A percentile compares a stretch with the other conserved stretches of the same genome.
These are phyloP conservation scores for Xylaria scruposa DNA, from an alignment of 495 filamentous ascomycete species.

Conservation along the genomic window DNA sequence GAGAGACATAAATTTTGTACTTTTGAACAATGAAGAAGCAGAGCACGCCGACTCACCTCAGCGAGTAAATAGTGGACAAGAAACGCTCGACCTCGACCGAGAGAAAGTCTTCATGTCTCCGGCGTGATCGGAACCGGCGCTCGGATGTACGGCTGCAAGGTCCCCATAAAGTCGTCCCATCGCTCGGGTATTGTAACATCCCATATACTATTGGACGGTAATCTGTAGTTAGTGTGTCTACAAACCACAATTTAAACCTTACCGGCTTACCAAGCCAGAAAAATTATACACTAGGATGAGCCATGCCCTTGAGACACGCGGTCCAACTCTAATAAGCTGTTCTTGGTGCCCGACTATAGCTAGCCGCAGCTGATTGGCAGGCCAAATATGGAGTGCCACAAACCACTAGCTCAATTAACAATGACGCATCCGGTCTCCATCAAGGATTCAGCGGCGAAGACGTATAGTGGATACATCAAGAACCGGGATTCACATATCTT, in stretches of 20 bases:
- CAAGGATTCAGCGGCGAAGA: neutral
- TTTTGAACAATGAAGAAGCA: neutral
- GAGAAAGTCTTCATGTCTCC: constrained; percentile 2
- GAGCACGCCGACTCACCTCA: neutral
- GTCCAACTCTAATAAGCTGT: constrained; percentile 13
- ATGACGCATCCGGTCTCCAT: constrained; percentile 41
- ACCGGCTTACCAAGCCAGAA: constrained; percentile 14
- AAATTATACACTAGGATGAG: neutral
- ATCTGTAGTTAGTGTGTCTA: neutral
- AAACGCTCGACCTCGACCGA: neutral
- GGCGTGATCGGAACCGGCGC: neutral
- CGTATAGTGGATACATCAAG: neutral
- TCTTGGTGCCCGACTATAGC: constrained; percentile 21
- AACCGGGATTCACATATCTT: neutral
- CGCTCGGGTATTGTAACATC: neutral
- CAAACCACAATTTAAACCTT: neutral
- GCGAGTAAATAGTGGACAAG: neutral
- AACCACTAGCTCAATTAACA: constrained; percentile 33
- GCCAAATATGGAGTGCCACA: constrained; percentile 23
- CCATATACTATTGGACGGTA: neutral
- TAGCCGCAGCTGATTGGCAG: constrained; percentile 29
- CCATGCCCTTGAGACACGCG: constrained; percentile 22
- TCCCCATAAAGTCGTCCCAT: constrained; percentile 4
- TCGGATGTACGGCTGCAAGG: constrained; percentile 12
- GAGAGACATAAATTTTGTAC: neutral